These are phyloP conservation scores for Chrysophaeum taylorii DNA, from an alignment of 352 stramenopile genomes.

Conservation along the genomic window DNA sequence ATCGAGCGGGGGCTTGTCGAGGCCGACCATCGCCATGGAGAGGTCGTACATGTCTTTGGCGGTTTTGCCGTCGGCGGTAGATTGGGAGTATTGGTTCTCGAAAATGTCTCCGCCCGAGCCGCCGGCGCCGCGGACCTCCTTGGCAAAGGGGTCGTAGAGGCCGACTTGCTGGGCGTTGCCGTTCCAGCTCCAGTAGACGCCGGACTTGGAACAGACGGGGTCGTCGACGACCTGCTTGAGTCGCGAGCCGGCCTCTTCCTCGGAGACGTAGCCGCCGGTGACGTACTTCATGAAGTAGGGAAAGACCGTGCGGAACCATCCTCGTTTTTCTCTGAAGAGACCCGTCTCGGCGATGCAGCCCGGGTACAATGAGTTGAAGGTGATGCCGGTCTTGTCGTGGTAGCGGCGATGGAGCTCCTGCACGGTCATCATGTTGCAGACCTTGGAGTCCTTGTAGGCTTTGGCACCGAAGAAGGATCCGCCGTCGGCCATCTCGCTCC, in stretches of 20 bases:
- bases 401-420: conserved; percentile 64
- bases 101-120: conserved; percentile 63
- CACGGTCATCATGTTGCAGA: conserved; percentile 77
- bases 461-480: conserved; percentile 69
- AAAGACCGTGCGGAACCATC: conserved; percentile 68
- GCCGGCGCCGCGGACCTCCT: conserved; percentile 45
- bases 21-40: conserved; percentile 41
- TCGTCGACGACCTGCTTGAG: conserved; percentile 64
- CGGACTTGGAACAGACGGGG: conserved; percentile 48
- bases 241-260: conserved; percentile 57
- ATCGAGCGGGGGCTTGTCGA: too few relatives aligned
- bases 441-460: conserved; percentile 71
- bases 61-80: conserved; percentile 45
- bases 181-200: conserved; percentile 72
- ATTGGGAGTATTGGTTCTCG: conserved; percentile 55
- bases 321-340: conserved; percentile 66
- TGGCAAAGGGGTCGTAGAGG: conserved; percentile 43
- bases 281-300: conserved; percentile 75
- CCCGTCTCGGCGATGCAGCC: conserved; percentile 69
- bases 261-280: conserved; percentile 62
- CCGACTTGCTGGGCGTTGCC: conserved; percentile 54
- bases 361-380: conserved; percentile 64
- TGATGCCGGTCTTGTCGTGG: conserved; percentile 60
- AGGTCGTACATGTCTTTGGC: conserved; percentile 63
- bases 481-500: conserved; percentile 61